These are phyloP conservation scores for Berberis thunbergii DNA, from an alignment of 164 flowering plant genomes.

Conservation along the genomic window DNA sequence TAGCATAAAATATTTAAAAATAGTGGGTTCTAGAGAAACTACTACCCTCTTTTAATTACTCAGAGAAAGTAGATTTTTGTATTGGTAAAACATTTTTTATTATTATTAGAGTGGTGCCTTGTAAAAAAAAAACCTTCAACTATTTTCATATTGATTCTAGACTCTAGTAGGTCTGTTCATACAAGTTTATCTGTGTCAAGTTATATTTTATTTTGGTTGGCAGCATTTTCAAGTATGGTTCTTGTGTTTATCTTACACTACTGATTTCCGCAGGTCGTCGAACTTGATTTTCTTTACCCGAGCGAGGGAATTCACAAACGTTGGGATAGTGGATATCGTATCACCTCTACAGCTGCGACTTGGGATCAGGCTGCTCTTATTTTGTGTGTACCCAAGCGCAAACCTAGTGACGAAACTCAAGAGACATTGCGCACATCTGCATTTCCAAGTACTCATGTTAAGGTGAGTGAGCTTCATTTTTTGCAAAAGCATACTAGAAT, in stretches of 20 bases:
- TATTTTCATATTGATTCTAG: no score
- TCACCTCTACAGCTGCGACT: slow-evolving; percentile 79
- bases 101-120: no score
- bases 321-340: slow-evolving; percentile 75
- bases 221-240: background rate
- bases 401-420: slow-evolving; percentile 76
- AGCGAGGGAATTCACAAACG: slow-evolving; percentile 86
- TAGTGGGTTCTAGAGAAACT: no score
- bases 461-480: slow-evolving; percentile 30
- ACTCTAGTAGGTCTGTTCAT: no score
- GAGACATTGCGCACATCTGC: slow-evolving; percentile 75
- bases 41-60: no score
- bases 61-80: no score
- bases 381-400: slow-evolving; percentile 71
- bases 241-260: background rate
- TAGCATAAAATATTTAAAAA: no score
- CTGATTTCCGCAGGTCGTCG: slow-evolving; percentile 53
- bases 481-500: no score
- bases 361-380: slow-evolving; percentile 83
- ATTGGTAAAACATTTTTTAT: no score
- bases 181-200: no score
- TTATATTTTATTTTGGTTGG: no score
- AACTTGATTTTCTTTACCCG: slow-evolving; percentile 87
- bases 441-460: slow-evolving; percentile 76
- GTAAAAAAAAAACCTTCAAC: no score